Conservation (phyloP, 2,329 filamentous ascomycete genomes). For the Cryphonectria naterciae region DNA sequence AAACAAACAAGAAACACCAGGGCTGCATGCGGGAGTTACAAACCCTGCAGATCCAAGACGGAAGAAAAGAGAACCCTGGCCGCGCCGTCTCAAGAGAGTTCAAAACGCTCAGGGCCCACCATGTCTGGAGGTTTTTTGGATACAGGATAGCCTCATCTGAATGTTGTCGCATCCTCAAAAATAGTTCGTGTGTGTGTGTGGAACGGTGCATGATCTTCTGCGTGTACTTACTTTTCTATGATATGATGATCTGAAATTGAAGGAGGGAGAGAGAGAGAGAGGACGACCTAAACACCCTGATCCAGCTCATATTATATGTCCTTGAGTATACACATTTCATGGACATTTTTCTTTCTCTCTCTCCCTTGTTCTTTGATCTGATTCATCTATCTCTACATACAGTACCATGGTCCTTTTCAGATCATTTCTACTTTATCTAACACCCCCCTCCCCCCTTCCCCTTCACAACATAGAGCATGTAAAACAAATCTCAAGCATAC, state of each 20-base stretch:
- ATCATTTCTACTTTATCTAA: neutral
- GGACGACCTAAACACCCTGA: too few species aligned
- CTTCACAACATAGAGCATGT: neutral
- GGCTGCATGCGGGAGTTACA: conserved; percentile 2
- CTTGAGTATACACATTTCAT: too few species aligned
- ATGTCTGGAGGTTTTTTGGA: neutral
- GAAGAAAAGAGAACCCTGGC: neutral
- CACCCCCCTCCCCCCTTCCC: too few species aligned
- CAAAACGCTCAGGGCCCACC: conserved; percentile 6
- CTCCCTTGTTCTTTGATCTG: neutral
- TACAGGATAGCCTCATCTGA: neutral
- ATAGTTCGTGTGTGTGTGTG: neutral
- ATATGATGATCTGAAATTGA: neutral
- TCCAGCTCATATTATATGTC: too few species aligned
- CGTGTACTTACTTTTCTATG: neutral
- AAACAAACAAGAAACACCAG: neutral
- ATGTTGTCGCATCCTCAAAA: neutral
- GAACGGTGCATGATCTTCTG: neutral
- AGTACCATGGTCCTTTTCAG: neutral
- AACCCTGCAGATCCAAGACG: conserved; percentile 1
- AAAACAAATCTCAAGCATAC: neutral
- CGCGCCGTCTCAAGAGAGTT: neutral
- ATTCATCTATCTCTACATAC: neutral
- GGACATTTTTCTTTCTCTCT: too few species aligned
- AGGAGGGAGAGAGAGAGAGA: neutral